Conservation (phyloP, 1,139 yeast species). For the Geotrichum bryndzae region DNA sequence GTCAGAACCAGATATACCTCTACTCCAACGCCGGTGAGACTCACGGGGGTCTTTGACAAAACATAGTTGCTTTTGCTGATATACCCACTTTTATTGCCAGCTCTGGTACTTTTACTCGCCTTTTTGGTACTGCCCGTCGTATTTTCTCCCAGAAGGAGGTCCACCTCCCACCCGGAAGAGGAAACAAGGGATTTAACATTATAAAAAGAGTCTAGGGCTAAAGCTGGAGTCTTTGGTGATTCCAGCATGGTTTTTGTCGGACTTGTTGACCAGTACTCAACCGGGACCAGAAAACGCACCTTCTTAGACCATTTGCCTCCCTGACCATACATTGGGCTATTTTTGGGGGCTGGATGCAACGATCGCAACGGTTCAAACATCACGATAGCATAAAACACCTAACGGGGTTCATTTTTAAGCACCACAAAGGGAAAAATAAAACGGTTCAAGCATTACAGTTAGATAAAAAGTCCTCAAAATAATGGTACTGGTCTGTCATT, state of each 20-base stretch:
- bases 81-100: too few species aligned
- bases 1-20: too few species aligned
- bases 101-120: neutral
- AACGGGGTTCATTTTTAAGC: neutral
- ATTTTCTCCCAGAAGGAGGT: neutral
- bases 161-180: neutral
- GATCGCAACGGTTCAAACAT: neutral
- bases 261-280: neutral
- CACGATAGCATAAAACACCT: neutral
- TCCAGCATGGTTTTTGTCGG: neutral
- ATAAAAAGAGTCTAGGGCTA: neutral
- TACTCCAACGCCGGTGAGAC: too few species aligned
- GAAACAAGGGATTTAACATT: neutral
- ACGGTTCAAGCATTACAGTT: neutral
- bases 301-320: neutral
- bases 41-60: too few species aligned
- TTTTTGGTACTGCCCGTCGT: neutral
- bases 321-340: neutral
- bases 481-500: too few species aligned
- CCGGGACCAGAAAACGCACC: neutral
- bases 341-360: neutral
- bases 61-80: too few species aligned
- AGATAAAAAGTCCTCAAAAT: neutral
- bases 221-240: neutral
- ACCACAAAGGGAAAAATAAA: neutral